phyloP scores from a whole-genome alignment of 768 basidiomycete genomes.

The Leccinellum luteum region DNA sequence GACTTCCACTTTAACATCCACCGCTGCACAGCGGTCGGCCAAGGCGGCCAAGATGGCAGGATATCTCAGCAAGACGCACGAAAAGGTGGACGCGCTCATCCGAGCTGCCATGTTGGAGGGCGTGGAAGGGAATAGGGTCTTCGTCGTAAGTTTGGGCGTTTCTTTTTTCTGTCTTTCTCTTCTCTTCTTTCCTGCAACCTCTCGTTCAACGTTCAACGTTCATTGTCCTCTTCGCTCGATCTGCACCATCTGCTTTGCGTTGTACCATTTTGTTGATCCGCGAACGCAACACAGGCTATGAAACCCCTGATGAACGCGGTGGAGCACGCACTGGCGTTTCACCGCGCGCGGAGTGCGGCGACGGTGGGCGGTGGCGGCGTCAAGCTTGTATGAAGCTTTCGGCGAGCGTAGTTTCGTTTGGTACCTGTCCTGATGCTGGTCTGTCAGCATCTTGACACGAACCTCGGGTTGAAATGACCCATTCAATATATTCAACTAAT shows the following conservation, averaged over 20 bases:
- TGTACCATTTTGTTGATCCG: background rate
- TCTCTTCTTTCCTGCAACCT: background rate
- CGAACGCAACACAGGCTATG: conserved; percentile 54
- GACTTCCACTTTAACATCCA: conserved; percentile 31
- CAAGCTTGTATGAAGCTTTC: conserved; percentile 9
- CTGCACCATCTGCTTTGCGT: background rate
- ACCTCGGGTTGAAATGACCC: background rate
- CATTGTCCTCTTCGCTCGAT: background rate
- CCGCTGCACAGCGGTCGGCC: conserved; percentile 65
- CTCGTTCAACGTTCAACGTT: background rate
- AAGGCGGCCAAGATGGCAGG: conserved; percentile 88
- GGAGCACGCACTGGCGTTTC: conserved; percentile 65
- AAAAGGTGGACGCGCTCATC: conserved; percentile 81
- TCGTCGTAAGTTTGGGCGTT: conserved; percentile 51
- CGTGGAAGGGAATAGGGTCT: conserved; percentile 59
- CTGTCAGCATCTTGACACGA: too few species aligned
- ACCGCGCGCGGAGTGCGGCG: conserved; percentile 38
- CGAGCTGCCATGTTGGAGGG: conserved; percentile 56
- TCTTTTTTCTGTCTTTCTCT: background rate
- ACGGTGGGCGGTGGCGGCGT: conserved; percentile 6
- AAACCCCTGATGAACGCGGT: conserved; percentile 71
- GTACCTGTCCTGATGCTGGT: too few species aligned
- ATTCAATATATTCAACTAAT: background rate
- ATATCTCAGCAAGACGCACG: conserved; percentile 75
- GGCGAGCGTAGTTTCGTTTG: background rate